Base-by-base conservation (phyloP, 805 yeast species). In the Tetrapisispora phaffii region DNA sequence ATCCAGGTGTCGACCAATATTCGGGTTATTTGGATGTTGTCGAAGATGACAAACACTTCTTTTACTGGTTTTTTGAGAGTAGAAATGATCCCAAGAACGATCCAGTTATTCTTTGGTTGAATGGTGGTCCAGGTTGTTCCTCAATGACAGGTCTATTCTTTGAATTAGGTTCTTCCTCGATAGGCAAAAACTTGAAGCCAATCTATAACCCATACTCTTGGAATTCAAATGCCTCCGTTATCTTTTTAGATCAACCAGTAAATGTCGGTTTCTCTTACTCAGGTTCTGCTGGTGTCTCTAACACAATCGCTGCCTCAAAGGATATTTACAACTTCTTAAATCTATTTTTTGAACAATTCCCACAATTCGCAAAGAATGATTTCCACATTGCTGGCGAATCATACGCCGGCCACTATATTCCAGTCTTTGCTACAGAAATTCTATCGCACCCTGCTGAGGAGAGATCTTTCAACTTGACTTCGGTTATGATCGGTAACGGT, bases 81-180 rank as follows among this genome's bases (percentile, higher is more conserved):
- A 79, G 96, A 69, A 81, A 81, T 57, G 87, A 86, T 62, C 97
- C 97, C 4, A 67, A 64, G 44, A 85, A 71, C 44, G 97, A 90
- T 65, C 97, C 97, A 1, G 74, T 88, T 20, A 74, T 90, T 45
- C 66, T 82, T 51, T 84, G 90, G 97, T 71, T 89, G 55, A 89
- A 89, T 60, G 97, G 97, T 52, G 96, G 97, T 5, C 97, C 97
- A 32, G 97, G 97, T 12, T 89, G 97, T 62, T 85, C 96, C 0
- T 85, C 96, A 1, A 68, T 87, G 60, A 85, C 94, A 29, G 97
- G 97, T 8, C 70, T 89, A 47, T 78, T 90, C 56, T 87, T 89
- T 58, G 97, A 90, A 64, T 74, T 88, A 58, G 97, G 97, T 22
- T 95, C 97, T 5, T 76, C 95, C 0, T 72, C 81, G 13, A 78